Percentiles rank a stretch among this genome's conserved stretches.
Evolutionary conservation across 2,329 filamentous ascomycete species (phyloP).

Genomic region (Simplicillium aogashimaense): DNA sequence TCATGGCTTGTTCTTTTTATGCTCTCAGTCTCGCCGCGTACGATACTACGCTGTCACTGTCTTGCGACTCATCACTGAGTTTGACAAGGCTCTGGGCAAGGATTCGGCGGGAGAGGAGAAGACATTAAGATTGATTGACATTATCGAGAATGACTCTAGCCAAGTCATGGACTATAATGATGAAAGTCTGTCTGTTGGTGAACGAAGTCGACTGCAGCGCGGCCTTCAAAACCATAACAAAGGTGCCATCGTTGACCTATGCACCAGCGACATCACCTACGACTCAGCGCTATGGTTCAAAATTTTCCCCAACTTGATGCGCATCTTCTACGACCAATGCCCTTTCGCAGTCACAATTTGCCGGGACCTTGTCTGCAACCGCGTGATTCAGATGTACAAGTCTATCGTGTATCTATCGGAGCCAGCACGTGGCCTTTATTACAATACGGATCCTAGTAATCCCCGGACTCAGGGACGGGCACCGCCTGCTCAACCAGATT

Average conservation of each 20-base stretch:
- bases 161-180: slow-evolving; percentile 88
- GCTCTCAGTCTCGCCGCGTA: slow-evolving; percentile 86
- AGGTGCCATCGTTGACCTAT: slow-evolving; percentile 84
- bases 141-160: slow-evolving; percentile 81
- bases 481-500: slow-evolving; percentile 67
- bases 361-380: slow-evolving; percentile 83
- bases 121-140: slow-evolving; percentile 70
- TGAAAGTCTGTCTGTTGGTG: slow-evolving; percentile 82
- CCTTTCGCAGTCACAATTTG: slow-evolving; percentile 85
- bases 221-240: slow-evolving; percentile 80
- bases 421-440: slow-evolving; percentile 52
- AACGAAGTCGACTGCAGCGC: slow-evolving; percentile 83
- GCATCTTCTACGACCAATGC: slow-evolving; percentile 82
- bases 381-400: slow-evolving; percentile 87
- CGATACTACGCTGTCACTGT: slow-evolving; percentile 88
- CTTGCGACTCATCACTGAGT: slow-evolving; percentile 82
- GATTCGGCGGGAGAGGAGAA: slow-evolving; percentile 46
- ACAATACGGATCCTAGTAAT: slow-evolving; percentile 50
- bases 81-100: slow-evolving; percentile 80
- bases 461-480: slow-evolving; percentile 40
- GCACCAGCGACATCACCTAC: slow-evolving; percentile 89
- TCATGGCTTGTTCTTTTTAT: slow-evolving; percentile 93
- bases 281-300: slow-evolving; percentile 97
- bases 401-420: slow-evolving; percentile 73
- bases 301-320: slow-evolving; percentile 89